A percentile compares a stretch with the other conserved stretches of the same genome.
Evolutionary conservation across 1,284 basidiomycete genomes (phyloP).

Genomic region (Tylopilus sp.): DNA sequence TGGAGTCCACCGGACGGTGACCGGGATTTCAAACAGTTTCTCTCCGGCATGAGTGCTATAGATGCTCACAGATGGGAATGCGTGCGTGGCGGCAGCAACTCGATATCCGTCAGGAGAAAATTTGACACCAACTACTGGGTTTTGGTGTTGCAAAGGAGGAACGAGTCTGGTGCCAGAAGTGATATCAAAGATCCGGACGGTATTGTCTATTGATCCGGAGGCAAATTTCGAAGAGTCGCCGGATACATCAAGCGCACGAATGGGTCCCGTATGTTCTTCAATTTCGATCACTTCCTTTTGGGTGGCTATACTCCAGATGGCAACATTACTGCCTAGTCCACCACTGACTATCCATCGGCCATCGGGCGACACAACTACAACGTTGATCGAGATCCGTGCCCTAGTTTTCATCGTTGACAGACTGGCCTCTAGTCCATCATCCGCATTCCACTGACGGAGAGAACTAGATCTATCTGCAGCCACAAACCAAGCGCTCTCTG

Average conservation of each 20-base stretch:
- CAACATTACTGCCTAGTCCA: background rate
- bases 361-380: conserved; percentile 1
- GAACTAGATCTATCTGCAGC: background rate
- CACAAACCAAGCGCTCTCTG: background rate
- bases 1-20: background rate
- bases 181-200: conserved; percentile 7
- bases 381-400: background rate
- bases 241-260: conserved; percentile 5
- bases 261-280: background rate
- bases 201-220: background rate
- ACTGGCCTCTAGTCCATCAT: background rate
- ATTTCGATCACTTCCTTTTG: background rate
- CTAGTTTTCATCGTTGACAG: background rate
- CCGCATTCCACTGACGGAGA: background rate
- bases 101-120: conserved; percentile 1
- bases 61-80: background rate
- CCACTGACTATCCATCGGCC: conserved; percentile 10
- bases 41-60: background rate
- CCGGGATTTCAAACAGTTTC: background rate
- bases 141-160: background rate
- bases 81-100: background rate
- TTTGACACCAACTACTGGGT: background rate
- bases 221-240: background rate
- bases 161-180: background rate
- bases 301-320: conserved; percentile 1